Conservation (phyloP, 2,329 filamentous ascomycete genomes). For the Trichophyton simii region DNA sequence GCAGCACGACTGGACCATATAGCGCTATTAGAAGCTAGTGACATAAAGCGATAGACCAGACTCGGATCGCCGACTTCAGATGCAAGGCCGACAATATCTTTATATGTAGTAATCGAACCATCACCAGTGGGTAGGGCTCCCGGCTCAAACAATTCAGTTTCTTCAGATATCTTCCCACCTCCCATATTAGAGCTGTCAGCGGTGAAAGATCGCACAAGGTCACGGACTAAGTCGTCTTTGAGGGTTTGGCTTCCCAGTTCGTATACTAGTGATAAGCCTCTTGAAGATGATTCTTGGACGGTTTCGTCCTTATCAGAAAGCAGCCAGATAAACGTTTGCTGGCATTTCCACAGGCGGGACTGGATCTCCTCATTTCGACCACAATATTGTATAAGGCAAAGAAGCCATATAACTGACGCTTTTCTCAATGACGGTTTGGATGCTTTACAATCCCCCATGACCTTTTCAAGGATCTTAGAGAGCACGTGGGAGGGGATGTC, state of each 20-base stretch:
- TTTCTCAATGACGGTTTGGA: constrained; percentile 84
- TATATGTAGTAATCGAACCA: constrained; percentile 87
- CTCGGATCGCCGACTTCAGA: constrained; percentile 92
- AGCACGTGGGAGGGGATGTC: constrained; percentile 32
- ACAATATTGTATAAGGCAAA: constrained; percentile 82
- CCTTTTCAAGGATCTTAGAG: constrained; percentile 52
- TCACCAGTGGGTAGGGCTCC: constrained; percentile 83
- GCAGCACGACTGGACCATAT: constrained; percentile 97
- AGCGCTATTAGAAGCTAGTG: constrained; percentile 83
- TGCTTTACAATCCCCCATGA: constrained; percentile 64
- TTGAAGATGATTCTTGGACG: constrained; percentile 87
- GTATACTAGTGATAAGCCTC: constrained; percentile 84
- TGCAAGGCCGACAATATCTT: constrained; percentile 91
- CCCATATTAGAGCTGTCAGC: constrained; percentile 50
- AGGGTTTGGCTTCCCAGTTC: constrained; percentile 74
- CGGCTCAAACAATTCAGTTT: constrained; percentile 87
- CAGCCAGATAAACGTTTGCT: constrained; percentile 76
- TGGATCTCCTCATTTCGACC: constrained; percentile 67
- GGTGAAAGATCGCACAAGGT: constrained; percentile 80
- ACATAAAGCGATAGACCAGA: constrained; percentile 98
- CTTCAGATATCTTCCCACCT: constrained; percentile 65
- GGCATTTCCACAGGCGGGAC: constrained; percentile 60
- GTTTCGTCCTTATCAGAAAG: constrained; percentile 82
- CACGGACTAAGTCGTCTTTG: constrained; percentile 70
- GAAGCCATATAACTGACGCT: constrained; percentile 87